Conservation (phyloP, 805 yeast species). For the Candida argentea region DNA sequence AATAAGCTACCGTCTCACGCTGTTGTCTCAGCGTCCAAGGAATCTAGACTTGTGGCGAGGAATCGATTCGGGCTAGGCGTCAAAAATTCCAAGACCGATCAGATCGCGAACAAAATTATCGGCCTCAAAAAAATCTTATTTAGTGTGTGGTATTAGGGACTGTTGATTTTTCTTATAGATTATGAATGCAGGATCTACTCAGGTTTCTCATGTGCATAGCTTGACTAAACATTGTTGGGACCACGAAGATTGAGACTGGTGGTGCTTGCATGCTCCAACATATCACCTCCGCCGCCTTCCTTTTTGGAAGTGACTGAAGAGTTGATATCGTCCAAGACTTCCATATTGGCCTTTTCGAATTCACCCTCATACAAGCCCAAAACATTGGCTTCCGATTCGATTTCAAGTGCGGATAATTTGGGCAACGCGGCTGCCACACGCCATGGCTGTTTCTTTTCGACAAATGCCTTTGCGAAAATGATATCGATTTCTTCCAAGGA, state of each 20-base stretch:
- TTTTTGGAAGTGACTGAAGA: constrained; percentile 10
- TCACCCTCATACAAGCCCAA: constrained; percentile 44
- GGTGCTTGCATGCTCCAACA: neutral
- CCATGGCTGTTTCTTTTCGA: constrained; percentile 49
- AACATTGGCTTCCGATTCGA: constrained; percentile 49
- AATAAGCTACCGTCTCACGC: too few species aligned
- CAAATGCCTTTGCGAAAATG: constrained; percentile 52
- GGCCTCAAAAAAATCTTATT: too few species aligned
- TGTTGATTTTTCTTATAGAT: too few species aligned
- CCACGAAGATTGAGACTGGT: neutral
- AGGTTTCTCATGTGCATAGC: neutral
- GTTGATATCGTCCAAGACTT: constrained; percentile 18
- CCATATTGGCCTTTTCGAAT: constrained; percentile 28
- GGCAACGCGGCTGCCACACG: constrained; percentile 58
- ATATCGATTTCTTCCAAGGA: constrained; percentile 41
- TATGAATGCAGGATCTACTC: neutral
- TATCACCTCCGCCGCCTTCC: constrained; percentile 5
- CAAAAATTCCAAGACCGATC: too few species aligned
- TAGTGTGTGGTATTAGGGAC: too few species aligned
- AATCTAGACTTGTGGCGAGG: too few species aligned
- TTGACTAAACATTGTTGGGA: constrained; percentile 3
- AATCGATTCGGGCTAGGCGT: too few species aligned
- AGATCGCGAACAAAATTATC: too few species aligned
- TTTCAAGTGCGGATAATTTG: constrained; percentile 41
- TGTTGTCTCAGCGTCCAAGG: too few species aligned